phyloP scores from a whole-genome alignment of 805 yeast species.

The Kluyveromyces dobzhanskii region DNA sequence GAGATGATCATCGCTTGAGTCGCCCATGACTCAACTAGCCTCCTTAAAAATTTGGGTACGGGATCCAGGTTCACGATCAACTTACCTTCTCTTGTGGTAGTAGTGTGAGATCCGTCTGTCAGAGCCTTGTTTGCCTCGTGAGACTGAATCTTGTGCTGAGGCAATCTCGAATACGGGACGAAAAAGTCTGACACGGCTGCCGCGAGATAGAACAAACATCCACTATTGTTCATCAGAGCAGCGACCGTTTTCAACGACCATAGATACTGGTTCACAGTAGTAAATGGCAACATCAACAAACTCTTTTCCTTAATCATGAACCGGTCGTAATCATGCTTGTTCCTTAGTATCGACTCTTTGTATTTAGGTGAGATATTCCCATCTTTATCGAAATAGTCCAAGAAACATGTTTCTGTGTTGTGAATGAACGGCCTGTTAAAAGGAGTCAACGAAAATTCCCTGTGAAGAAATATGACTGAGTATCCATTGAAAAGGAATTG shows the following conservation, averaged over 20 bases:
- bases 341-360: slow-evolving; percentile 49
- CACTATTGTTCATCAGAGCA: slow-evolving; percentile 45
- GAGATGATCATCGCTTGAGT: slow-evolving; percentile 91
- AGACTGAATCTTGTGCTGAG: slow-evolving; percentile 93
- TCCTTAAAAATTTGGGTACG: slow-evolving; percentile 85
- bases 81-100: slow-evolving; percentile 44
- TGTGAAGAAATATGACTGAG: slow-evolving; percentile 84
- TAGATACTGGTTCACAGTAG: slow-evolving; percentile 89
- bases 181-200: slow-evolving; percentile 98
- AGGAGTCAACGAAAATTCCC: slow-evolving; percentile 88
- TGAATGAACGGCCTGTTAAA: slow-evolving; percentile 87
- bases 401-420: slow-evolving; percentile 64
- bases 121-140: slow-evolving; percentile 42
- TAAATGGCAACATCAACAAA: slow-evolving; percentile 67
- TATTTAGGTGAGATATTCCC: slow-evolving; percentile 53
- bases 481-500: slow-evolving; percentile 78
- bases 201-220: slow-evolving; percentile 79
- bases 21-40: slow-evolving; percentile 91
- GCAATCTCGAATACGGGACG: slow-evolving; percentile 74
- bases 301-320: slow-evolving; percentile 21
- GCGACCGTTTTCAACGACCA: slow-evolving; percentile 72
- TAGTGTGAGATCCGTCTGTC: slow-evolving; percentile 9
- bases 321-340: slow-evolving; percentile 38
- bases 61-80: slow-evolving; percentile 83
- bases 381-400: slow-evolving; percentile 68